Evolutionary conservation across 2,329 filamentous ascomycete genomes (phyloP).

Genomic region (Aspergillus alliaceus): DNA sequence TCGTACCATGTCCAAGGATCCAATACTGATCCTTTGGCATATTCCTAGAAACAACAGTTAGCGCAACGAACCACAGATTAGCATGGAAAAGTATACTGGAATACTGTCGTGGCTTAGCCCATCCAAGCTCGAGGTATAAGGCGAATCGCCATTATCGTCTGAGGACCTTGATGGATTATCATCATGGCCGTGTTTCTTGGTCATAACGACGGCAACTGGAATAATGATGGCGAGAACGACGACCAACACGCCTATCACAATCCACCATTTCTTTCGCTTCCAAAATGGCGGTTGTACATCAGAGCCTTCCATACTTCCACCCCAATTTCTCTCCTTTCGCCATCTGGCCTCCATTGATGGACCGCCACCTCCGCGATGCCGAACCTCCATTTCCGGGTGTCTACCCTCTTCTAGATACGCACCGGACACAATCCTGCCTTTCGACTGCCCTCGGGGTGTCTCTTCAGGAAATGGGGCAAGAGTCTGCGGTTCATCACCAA

Average conservation of each 20-base stretch:
- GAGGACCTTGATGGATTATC: slow-evolving; percentile 29
- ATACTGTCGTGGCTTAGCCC: slow-evolving; percentile 58
- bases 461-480: slow-evolving; percentile 23
- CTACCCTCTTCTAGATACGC: slow-evolving; percentile 68
- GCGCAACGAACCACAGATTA: not conserved
- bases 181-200: slow-evolving; percentile 56
- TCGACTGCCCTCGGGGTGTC: slow-evolving; percentile 46
- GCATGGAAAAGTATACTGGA: slow-evolving; percentile 46
- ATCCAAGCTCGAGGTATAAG: slow-evolving; percentile 50
- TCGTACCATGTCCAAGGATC: slow-evolving; percentile 93
- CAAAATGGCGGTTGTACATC: slow-evolving; percentile 27
- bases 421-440: slow-evolving; percentile 67
- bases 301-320: slow-evolving; percentile 30
- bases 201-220: slow-evolving; percentile 64
- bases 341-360: slow-evolving; percentile 47
- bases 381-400: slow-evolving; percentile 48
- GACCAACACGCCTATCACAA: slow-evolving; percentile 55
- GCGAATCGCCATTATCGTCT: slow-evolving; percentile 14
- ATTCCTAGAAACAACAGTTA: slow-evolving; percentile 34
- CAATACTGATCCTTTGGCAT: slow-evolving; percentile 71
- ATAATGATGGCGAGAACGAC: slow-evolving; percentile 67
- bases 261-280: slow-evolving; percentile 50
- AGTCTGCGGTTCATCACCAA: slow-evolving; percentile 22
- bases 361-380: slow-evolving; percentile 39
- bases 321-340: slow-evolving; percentile 47